Evolutionary conservation across 179 eudicot genomes (phyloP), one percentile per base, ranked within the genome.

Genomic region (Beta macrorhiza): DNA sequence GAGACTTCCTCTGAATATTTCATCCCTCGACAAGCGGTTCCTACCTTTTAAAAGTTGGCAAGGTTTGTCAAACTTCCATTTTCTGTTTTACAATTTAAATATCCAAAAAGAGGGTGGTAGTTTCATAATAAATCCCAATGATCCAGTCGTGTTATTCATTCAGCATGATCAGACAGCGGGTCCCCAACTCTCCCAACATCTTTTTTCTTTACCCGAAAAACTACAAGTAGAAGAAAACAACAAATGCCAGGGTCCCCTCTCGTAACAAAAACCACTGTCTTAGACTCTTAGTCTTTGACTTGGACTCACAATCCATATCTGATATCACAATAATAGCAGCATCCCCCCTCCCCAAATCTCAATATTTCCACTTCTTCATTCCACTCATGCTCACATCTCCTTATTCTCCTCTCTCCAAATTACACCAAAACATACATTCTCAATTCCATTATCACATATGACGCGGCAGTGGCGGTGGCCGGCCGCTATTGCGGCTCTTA

Each of bases 271-370:
- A 77, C 80, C 63, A 29, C 72, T 75, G 83, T 75, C 84, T 37
- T 77, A 51, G 83, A 82, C 84, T 82, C 84, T 37, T 77, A 51
- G 82, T 84, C 84, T 82, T 80, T 87, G 87, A 87, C 89, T 85
- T 83, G 86, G 84, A 85, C 89, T 85, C 79, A 22, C 82, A 57
- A 65, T 67, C 81, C 78, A 75, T 79, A 29, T 29, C 32, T 29
- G 32, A 29, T 29, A 73, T 56, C 62, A 19, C 81, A 82, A 79
- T 78, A 64, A 78, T 55, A 49, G 14, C 70, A 64, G 19, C 74
- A 71, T 69, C 14, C 52, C 84, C 53, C 75, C 78, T 19, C 10
- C 82, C 82, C 42, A 79, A 56, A 15, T 74, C 8, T 3, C 78
- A 8, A 57, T 81, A 29, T 57, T 56, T 72, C 17, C 72, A 20